Evolutionary conservation across 495 filamentous ascomycete species (phyloP).

Genomic region (Daldinia loculata): DNA sequence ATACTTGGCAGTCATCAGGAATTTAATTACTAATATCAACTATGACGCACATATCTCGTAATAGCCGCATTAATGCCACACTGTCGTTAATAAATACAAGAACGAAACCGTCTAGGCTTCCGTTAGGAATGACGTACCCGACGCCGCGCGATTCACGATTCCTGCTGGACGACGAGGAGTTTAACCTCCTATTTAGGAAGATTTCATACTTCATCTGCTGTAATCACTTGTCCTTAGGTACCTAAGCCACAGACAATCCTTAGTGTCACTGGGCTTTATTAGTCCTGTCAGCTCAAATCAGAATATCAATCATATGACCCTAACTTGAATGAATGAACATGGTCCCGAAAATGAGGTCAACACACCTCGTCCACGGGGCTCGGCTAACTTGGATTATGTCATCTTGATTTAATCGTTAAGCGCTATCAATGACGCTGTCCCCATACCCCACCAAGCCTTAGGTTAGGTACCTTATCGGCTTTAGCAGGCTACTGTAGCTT

Average conservation of each 20-base stretch:
- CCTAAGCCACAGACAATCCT: slow-evolving; percentile 4
- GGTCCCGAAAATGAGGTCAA: slow-evolving; percentile 18
- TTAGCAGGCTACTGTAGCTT: background rate
- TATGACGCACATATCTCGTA: no score
- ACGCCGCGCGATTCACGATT: no score
- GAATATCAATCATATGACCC: background rate
- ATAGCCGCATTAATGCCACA: no score
- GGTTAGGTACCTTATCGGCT: background rate
- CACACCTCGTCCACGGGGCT: slow-evolving; percentile 19
- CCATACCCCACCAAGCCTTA: background rate
- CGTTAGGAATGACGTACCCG: no score
- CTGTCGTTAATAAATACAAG: no score
- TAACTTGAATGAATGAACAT: no score
- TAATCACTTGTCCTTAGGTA: background rate
- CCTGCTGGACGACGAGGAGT: background rate
- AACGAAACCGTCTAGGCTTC: no score
- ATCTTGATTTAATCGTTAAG: slow-evolving; percentile 23
- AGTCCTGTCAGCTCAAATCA: no score
- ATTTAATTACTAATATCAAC: no score
- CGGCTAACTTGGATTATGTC: slow-evolving; percentile 18
- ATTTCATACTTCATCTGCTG: background rate
- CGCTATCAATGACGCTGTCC: slow-evolving; percentile 21
- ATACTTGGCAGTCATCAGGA: no score
- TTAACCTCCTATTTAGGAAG: background rate
- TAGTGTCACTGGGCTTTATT: slow-evolving; percentile 1